Base-by-base conservation (phyloP, 345 rosid genomes). In the Eucalyptus brandiana region DNA sequence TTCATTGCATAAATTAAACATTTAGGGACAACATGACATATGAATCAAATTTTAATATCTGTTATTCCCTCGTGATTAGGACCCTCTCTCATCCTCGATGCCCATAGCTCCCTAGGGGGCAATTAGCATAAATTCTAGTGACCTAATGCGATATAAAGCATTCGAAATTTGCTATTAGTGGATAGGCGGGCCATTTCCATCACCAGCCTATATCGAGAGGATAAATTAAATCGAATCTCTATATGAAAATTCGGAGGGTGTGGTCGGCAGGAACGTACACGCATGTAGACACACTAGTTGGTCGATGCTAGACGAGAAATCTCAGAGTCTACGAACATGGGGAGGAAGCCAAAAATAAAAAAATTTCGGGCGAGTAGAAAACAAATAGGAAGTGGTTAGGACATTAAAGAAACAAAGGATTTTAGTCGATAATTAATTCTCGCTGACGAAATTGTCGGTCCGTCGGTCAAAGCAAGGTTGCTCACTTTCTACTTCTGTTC, bases 21-120 rank as follows among this genome's bases (percentile, higher is more conserved):
- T 23, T 56, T 0, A 0, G 5, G 1, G 5, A 54, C 28, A 0
- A 56, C 12, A 56, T 8, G 2, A 24, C 12, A 56, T 24, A 56
- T 56, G 13, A 10, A 24, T 56, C 13, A 24, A 56, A 56, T 9
- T 56, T 10, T 56, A 9, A 56, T 9, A 23, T 9, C 6, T 23
- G 2, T 23, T 54, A 23, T 54, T 0, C 62, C 13, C 62, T 56
- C 3, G 30, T 56, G 28, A 56, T 56, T 56, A 56, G 62, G 62
- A 56, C 6, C 13, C 3, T 56, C 6, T 56, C 62, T 56, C 13
- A 56, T 56, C 62, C 62, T 56, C 2, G 14, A 56, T 56, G 30
- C 28, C 1, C 56, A 8, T 53, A 53, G 58, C 26, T 53, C 56
- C 56, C 10, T 0, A 1, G 62, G 30, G 30, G 62, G 28, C 24